phyloP scores from a whole-genome alignment of 2,329 filamentous ascomycete genomes.

The Sphaerulina musiva region DNA sequence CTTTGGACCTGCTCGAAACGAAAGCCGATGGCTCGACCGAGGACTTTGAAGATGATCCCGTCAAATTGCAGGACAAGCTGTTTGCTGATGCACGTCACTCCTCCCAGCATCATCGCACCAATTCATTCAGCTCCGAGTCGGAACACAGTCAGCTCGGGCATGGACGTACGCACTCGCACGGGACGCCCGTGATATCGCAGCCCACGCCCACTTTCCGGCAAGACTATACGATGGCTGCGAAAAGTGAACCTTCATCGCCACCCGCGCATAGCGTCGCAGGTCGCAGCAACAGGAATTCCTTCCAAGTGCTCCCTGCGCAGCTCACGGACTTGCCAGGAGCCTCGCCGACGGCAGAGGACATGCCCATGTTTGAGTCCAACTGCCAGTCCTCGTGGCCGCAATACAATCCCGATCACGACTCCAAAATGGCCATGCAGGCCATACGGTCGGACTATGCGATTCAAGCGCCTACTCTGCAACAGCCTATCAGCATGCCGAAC shows the following conservation, averaged over 20 bases:
- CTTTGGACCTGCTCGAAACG: constrained; percentile 52
- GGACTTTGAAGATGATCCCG: constrained; percentile 55
- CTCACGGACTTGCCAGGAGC: constrained; percentile 3
- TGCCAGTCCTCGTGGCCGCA: constrained; percentile 31
- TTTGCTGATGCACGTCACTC: constrained; percentile 48
- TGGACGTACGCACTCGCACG: constrained; percentile 29
- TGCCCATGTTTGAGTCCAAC: constrained; percentile 28
- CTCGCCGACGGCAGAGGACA: constrained; percentile 24
- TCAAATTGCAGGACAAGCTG: constrained; percentile 50
- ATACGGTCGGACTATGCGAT: constrained; percentile 21
- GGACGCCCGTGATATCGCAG: constrained; percentile 34
- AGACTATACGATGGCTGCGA: constrained; percentile 24
- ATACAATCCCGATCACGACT: constrained; percentile 10
- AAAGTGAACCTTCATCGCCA: constrained; percentile 26
- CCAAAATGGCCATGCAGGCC: constrained; percentile 8
- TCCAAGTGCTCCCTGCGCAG: not conserved
- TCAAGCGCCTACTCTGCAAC: constrained; percentile 15
- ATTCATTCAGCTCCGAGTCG: constrained; percentile 53
- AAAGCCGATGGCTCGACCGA: constrained; percentile 42
- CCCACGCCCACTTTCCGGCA: constrained; percentile 17
- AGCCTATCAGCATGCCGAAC: not conserved
- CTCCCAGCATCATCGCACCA: constrained; percentile 40
- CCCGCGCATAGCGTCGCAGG: constrained; percentile 22
- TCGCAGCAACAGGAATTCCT: constrained; percentile 11
- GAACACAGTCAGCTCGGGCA: constrained; percentile 44